These are phyloP conservation scores for Suaeda aralocaspica DNA, from an alignment of 148 eudicot species.

Conservation along the genomic window DNA sequence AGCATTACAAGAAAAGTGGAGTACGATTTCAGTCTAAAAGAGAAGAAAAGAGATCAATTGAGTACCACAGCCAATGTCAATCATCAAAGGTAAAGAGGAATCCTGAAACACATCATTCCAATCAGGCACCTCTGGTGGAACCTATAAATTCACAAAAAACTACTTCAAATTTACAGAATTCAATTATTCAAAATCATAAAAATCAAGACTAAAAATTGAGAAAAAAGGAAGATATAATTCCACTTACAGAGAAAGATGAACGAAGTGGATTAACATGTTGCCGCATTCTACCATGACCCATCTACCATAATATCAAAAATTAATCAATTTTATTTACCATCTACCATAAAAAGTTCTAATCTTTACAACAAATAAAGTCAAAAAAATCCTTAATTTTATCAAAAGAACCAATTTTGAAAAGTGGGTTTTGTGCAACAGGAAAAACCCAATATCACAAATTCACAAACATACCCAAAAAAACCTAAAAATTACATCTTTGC, in stretches of 20 bases:
- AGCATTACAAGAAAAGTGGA: neutral
- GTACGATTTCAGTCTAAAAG: too few relatives aligned
- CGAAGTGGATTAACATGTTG: conserved; percentile 97
- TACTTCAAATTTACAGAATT: conserved; percentile 2
- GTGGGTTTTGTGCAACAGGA: neutral
- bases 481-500: too few relatives aligned
- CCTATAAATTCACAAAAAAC: conserved; percentile 36
- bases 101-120: conserved; percentile 76
- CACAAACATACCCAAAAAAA: neutral
- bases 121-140: conserved; percentile 67
- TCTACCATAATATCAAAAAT: conserved; percentile 44
- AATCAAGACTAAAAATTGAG: neutral
- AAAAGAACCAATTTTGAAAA: conserved; percentile 4
- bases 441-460: neutral
- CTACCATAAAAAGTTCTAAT: too few relatives aligned
- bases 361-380: neutral
- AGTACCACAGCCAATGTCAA: conserved; percentile 92
- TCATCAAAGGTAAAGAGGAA: conserved; percentile 64
- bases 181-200: neutral
- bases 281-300: conserved; percentile 72
- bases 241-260: conserved; percentile 45
- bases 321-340: too few relatives aligned
- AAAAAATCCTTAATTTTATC: neutral
- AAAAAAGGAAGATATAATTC: neutral
- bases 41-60: neutral